Evolutionary conservation across 192 early-diverging fungal genomes (phyloP), one percentile per base, ranked within the genome.

Genomic region (Globomyces pollinis-pini): DNA sequence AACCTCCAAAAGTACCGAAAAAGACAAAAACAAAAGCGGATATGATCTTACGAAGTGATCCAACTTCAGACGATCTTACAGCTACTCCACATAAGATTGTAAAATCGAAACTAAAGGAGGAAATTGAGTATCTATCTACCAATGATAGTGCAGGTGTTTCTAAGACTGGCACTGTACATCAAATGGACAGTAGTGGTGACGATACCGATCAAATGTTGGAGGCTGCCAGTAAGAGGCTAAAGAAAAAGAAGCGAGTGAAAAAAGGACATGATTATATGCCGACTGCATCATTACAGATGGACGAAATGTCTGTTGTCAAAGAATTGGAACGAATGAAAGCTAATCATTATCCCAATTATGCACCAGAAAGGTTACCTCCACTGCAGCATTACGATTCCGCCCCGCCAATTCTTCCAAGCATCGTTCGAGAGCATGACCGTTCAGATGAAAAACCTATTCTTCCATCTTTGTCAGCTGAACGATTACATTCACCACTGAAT

Each of bases 151-250:
- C 39, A 3, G 16, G 23, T 5, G 23, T 26, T 13, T 2, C 2
- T 8, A 20, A 47, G 8, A 20, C 44, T 15, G 44, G 3, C 2
- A 13, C n/a, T 15, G 21, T 24, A 3, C 18, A 34, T 28, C 21
- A 11, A 9, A 41, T 28, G 11, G 31, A 58, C 15, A 49, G 47
- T 35, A 69, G 67, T 44, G 67, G 67, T 24, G 67, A 69, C 26
- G 67, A 69, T 51, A 69, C 67, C 26, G 67, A 69, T 41, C 57
- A 50, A 53, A 69, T 69, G 67, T 41, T 69, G 24, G 62, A 61
- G 13, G 55, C 54, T 4, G 67, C 67, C 20, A 52, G 35, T 16
- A 30, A 59, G 31, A 31, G 34, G 26, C 55, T 47, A 24, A 47
- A 42, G 41, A 42, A 47, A 26, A 47, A 47, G 23, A 47, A 47